These are phyloP conservation scores for Cyberlindnera veronae DNA, from an alignment of 805 yeast species.

Conservation along the genomic window DNA sequence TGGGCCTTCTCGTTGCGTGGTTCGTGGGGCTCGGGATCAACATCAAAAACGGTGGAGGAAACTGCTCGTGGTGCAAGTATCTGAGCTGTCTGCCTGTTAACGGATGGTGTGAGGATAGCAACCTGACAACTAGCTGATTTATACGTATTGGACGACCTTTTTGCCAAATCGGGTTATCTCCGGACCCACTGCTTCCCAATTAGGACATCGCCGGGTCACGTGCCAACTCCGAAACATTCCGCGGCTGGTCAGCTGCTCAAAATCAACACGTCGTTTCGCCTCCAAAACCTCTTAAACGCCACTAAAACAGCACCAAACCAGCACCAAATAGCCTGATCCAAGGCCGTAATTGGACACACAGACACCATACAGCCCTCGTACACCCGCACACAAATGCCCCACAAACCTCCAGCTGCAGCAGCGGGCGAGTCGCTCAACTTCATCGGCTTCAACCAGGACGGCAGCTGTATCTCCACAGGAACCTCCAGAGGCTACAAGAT, in stretches of 20 bases:
- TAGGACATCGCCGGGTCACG: too few relatives aligned
- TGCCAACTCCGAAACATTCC: too few relatives aligned
- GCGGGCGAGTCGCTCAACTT: constrained; percentile 35
- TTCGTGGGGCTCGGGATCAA: constrained; percentile 47
- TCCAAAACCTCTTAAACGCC: too few relatives aligned
- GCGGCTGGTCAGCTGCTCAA: too few relatives aligned
- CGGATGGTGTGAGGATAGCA: constrained; percentile 64
- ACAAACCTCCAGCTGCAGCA: too few relatives aligned
- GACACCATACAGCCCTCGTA: too few relatives aligned
- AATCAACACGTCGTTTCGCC: too few relatives aligned
- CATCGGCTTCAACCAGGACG: constrained; percentile 72
- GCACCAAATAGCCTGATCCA: too few relatives aligned
- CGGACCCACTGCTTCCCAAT: too few relatives aligned
- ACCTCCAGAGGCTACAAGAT: constrained; percentile 60
- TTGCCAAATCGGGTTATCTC: background rate
- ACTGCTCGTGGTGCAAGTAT: constrained; percentile 72
- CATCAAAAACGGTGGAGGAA: constrained; percentile 46
- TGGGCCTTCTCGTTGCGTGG: constrained; percentile 46
- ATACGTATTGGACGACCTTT: background rate
- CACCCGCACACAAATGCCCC: too few relatives aligned
- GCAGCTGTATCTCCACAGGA: constrained; percentile 68
- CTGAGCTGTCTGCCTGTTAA: constrained; percentile 66
- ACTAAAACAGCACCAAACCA: too few relatives aligned
- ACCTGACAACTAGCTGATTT: constrained; percentile 8
- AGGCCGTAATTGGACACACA: too few relatives aligned